Conservation (phyloP, 768 basidiomycete species). For the Lactifluus piperatus region DNA sequence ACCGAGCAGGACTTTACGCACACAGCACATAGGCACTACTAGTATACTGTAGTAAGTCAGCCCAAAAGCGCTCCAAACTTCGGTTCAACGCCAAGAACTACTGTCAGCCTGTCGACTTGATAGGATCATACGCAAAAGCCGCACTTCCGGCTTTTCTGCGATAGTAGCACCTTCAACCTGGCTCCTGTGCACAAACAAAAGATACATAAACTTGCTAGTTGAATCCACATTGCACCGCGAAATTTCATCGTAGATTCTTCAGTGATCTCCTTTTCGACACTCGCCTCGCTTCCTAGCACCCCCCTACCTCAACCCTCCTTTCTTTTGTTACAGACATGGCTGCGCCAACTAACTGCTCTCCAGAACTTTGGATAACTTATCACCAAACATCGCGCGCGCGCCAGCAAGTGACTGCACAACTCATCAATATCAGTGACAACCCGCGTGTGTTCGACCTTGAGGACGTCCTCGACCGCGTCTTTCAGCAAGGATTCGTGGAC, state of each 20-base stretch:
- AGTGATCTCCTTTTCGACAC: neutral
- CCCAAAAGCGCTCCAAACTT: neutral
- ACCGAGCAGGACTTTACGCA: neutral
- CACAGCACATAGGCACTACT: neutral
- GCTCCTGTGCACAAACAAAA: neutral
- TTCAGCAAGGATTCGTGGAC: constrained; percentile 40
- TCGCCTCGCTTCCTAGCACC: neutral
- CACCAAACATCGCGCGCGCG: constrained; percentile 37
- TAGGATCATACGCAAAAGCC: too few species aligned
- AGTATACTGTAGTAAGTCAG: neutral
- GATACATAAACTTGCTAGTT: neutral
- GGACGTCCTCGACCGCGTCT: constrained; percentile 39
- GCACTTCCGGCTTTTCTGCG: too few species aligned
- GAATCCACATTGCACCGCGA: neutral
- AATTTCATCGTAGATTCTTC: neutral
- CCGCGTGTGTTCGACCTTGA: constrained; percentile 36
- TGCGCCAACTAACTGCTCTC: neutral
- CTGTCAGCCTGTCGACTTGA: neutral
- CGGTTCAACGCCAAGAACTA: neutral
- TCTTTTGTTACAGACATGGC: neutral
- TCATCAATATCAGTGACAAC: constrained; percentile 38
- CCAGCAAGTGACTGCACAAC: constrained; percentile 36
- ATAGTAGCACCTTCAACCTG: neutral
- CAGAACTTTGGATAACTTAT: constrained; percentile 42
- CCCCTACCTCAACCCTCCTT: neutral